These are phyloP conservation scores for Aspergillus ustus DNA, from an alignment of 2,329 filamentous ascomycete genomes.

Conservation along the genomic window DNA sequence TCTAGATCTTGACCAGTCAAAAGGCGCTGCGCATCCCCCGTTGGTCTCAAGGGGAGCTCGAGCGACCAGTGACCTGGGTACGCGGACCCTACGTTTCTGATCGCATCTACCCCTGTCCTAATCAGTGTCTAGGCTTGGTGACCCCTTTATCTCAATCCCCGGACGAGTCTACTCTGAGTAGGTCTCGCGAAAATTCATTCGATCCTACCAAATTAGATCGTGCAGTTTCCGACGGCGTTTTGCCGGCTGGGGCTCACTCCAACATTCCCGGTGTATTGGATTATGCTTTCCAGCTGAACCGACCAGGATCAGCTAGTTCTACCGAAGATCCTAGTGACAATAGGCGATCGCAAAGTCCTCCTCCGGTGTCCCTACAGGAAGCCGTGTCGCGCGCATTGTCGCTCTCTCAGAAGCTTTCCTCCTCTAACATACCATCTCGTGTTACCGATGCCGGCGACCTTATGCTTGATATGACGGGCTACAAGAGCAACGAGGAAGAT, in stretches of 20 bases:
- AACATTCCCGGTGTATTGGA: slow-evolving; percentile 22
- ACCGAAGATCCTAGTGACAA: slow-evolving; percentile 24
- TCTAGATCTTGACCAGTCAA: slow-evolving; percentile 49
- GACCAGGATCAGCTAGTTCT: slow-evolving; percentile 10
- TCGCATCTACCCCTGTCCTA: slow-evolving; percentile 5
- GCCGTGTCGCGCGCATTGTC: slow-evolving; percentile 82
- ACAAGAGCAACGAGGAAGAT: slow-evolving; percentile 93
- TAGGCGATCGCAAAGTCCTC: slow-evolving; percentile 73
- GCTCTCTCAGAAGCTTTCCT: slow-evolving; percentile 83
- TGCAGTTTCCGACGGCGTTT: slow-evolving; percentile 58
- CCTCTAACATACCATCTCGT: slow-evolving; percentile 88
- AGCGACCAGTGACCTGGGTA: slow-evolving; percentile 54
- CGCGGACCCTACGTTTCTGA: not conserved
- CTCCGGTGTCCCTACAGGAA: slow-evolving; percentile 71
- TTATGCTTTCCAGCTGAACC: slow-evolving; percentile 14
- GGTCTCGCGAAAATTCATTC: slow-evolving; percentile 34
- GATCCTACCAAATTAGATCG: slow-evolving; percentile 51
- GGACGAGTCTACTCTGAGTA: slow-evolving; percentile 33
- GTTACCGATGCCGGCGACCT: slow-evolving; percentile 93
- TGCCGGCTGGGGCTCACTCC: slow-evolving; percentile 49
- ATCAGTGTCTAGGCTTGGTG: slow-evolving; percentile 37
- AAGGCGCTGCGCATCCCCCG: slow-evolving; percentile 32
- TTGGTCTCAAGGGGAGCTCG: slow-evolving; percentile 38
- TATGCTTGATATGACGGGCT: slow-evolving; percentile 97
- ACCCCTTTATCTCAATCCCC: slow-evolving; percentile 48